phyloP scores from a whole-genome alignment of 805 yeast genomes.

The Yamadazyma endophytica region DNA sequence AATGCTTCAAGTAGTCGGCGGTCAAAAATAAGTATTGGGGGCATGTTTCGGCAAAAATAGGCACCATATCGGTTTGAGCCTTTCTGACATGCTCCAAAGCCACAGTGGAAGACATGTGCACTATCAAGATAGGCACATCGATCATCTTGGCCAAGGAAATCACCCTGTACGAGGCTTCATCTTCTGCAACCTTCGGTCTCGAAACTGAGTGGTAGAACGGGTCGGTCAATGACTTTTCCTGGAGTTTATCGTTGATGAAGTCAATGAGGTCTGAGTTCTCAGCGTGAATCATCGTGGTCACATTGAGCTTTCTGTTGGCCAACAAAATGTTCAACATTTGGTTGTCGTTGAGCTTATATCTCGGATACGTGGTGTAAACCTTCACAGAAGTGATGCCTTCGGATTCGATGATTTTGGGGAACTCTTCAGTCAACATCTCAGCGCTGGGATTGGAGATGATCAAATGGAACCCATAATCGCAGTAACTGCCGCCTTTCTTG shows the following conservation, averaged over 20 bases:
- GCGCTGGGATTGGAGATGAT: slow-evolving; percentile 32
- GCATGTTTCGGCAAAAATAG: slow-evolving; percentile 48
- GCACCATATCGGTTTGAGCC: slow-evolving; percentile 38
- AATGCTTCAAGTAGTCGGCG: slow-evolving; percentile 28
- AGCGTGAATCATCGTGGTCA: slow-evolving; percentile 51
- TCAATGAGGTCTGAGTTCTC: slow-evolving; percentile 46
- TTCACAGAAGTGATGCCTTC: slow-evolving; percentile 39
- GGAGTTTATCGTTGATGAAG: slow-evolving; percentile 36
- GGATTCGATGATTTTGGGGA: slow-evolving; percentile 17
- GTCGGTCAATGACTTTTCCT: slow-evolving; percentile 30
- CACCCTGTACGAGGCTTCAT: slow-evolving; percentile 48
- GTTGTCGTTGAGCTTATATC: slow-evolving; percentile 35
- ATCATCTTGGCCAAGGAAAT: slow-evolving; percentile 39
- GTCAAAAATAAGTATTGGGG: slow-evolving; percentile 47
- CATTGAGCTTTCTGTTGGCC: slow-evolving; percentile 35
- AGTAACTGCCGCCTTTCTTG: slow-evolving; percentile 17
- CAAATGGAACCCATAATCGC: slow-evolving; percentile 49
- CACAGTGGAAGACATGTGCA: slow-evolving; percentile 44
- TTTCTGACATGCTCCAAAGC: slow-evolving; percentile 37
- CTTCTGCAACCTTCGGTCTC: slow-evolving; percentile 43
- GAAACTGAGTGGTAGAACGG: slow-evolving; percentile 45
- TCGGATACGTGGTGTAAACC: slow-evolving; percentile 45
- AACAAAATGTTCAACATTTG: slow-evolving; percentile 35
- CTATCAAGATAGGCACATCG: slow-evolving; percentile 44
- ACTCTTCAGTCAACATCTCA: slow-evolving; percentile 6